A percentile compares a stretch with the other conserved stretches of the same genome.
Evolutionary conservation across 2,329 filamentous ascomycete species (phyloP).

Genomic region (Epichloe hybrida): DNA sequence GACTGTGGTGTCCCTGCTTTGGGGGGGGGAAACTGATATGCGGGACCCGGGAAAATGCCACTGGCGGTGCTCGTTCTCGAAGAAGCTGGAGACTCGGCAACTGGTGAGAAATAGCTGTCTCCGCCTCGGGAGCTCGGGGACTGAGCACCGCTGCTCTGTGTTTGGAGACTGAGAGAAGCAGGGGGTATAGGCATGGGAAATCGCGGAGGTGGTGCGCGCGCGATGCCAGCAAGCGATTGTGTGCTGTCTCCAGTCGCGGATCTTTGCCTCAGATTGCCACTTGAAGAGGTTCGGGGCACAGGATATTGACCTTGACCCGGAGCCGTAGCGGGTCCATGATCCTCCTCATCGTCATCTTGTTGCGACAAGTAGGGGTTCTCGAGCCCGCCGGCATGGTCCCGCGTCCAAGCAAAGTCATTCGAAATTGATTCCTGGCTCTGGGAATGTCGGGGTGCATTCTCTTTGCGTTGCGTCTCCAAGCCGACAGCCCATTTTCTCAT

Average conservation of each 20-base stretch:
- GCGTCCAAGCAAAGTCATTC: slow-evolving; percentile 72
- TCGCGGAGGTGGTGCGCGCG: slow-evolving; percentile 51
- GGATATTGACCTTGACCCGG: slow-evolving; percentile 20
- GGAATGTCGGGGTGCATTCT: slow-evolving; percentile 36
- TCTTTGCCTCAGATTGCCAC: slow-evolving; percentile 58
- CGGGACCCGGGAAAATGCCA: slow-evolving; percentile 48
- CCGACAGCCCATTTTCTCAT: slow-evolving; percentile 86
- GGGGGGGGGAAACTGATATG: slow-evolving; percentile 66
- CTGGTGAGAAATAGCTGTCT: slow-evolving; percentile 93
- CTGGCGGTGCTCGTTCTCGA: slow-evolving; percentile 64
- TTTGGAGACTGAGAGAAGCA: slow-evolving; percentile 55
- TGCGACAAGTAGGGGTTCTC: slow-evolving; percentile 67
- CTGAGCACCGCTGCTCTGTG: slow-evolving; percentile 28
- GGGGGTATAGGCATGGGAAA: slow-evolving; percentile 55
- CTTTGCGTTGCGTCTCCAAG: slow-evolving; percentile 63
- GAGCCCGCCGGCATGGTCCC: slow-evolving; percentile 48
- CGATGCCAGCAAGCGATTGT: slow-evolving; percentile 42
- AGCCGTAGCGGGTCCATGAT: slow-evolving; percentile 25
- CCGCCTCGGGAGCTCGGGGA: slow-evolving; percentile 50
- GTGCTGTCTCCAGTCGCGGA: slow-evolving; percentile 62
- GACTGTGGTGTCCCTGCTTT: slow-evolving; percentile 54
- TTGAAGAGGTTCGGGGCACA: slow-evolving; percentile 42
- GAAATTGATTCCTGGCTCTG: slow-evolving; percentile 36
- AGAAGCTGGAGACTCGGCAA: slow-evolving; percentile 64
- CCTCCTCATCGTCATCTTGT: slow-evolving; percentile 49